A percentile compares a stretch with the other conserved stretches of the same genome.
phyloP scores from a whole-genome alignment of 306 rosid species.

The Cucurbita pepo region DNA sequence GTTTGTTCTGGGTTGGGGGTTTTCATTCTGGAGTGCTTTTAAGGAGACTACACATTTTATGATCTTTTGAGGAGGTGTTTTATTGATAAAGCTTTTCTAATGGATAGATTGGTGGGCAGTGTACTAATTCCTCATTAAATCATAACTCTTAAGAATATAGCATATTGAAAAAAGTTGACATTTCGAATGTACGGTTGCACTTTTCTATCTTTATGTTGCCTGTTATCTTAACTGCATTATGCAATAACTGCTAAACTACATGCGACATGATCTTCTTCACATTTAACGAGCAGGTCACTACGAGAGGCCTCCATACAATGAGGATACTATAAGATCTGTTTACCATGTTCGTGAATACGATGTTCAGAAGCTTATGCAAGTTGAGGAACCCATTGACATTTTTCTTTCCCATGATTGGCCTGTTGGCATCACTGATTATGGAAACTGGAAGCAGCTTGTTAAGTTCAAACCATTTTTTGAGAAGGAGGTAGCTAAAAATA shows the following conservation, averaged over 20 bases:
- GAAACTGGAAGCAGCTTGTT: slow-evolving; percentile 60
- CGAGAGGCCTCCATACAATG: slow-evolving; percentile 90
- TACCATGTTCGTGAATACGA: slow-evolving; percentile 92
- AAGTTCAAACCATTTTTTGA: slow-evolving; percentile 32
- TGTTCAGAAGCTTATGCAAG: slow-evolving; percentile 62
- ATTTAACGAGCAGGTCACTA: slow-evolving; percentile 47
- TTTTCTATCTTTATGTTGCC: neutral
- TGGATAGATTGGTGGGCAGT: neutral
- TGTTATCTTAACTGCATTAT: neutral
- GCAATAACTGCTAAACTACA: neutral
- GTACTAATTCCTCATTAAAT: neutral
- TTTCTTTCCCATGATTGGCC: slow-evolving; percentile 99
- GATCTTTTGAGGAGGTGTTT: neutral
- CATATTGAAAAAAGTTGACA: neutral
- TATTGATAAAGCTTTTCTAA: neutral
- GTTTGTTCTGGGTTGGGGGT: neutral
- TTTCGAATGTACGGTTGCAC: neutral
- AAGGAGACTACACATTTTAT: neutral
- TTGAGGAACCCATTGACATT: slow-evolving; percentile 66
- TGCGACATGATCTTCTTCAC: neutral
- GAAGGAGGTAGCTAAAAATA: slow-evolving; percentile 42
- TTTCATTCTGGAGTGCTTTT: neutral
- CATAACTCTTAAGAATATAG: neutral
- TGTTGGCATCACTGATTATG: slow-evolving; percentile 65
- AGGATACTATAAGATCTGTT: slow-evolving; percentile 46